phyloP scores from a whole-genome alignment of 1,284 basidiomycete species.

The Sporisorium scitamineum region DNA sequence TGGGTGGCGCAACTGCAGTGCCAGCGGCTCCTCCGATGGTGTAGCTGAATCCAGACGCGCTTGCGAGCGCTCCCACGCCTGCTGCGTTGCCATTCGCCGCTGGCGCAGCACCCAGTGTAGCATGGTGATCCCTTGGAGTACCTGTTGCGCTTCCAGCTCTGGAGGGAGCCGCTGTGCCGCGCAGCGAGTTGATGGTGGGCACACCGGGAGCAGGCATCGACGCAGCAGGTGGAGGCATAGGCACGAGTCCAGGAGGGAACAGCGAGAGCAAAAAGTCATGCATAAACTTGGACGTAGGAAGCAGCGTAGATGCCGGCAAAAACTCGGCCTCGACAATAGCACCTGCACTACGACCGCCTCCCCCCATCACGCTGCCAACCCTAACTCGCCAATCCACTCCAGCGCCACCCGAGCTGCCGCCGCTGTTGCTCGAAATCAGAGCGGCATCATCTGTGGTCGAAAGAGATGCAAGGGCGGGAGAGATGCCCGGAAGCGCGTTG shows the following conservation, averaged over 20 bases:
- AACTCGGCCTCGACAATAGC: conserved; percentile 55
- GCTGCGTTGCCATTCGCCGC: conserved; percentile 4
- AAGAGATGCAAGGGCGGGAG: conserved; percentile 29
- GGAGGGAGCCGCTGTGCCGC: not conserved
- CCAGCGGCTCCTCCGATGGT: conserved; percentile 26
- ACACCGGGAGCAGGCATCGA: not conserved
- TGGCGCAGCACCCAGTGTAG: conserved; percentile 2
- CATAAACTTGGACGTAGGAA: conserved; percentile 44
- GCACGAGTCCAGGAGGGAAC: conserved; percentile 35
- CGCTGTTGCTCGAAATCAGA: not conserved
- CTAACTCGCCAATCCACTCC: conserved; percentile 47
- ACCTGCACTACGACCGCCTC: conserved; percentile 48
- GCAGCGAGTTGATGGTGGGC: conserved; percentile 5
- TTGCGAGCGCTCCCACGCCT: not conserved
- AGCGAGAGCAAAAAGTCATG: conserved; percentile 38
- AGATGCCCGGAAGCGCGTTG: conserved; percentile 30
- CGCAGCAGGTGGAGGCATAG: conserved; percentile 12
- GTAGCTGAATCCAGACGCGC: conserved; percentile 22
- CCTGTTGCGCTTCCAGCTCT: conserved; percentile 13
- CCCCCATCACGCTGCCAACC: conserved; percentile 51
- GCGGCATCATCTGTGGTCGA: conserved; percentile 15
- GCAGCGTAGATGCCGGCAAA: conserved; percentile 29
- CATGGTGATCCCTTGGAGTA: conserved; percentile 11
- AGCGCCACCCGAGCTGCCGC: not conserved
- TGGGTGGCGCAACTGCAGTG: conserved; percentile 15